These are phyloP conservation scores for Populus euphratica DNA, from an alignment of 345 rosid genomes.

Conservation along the genomic window DNA sequence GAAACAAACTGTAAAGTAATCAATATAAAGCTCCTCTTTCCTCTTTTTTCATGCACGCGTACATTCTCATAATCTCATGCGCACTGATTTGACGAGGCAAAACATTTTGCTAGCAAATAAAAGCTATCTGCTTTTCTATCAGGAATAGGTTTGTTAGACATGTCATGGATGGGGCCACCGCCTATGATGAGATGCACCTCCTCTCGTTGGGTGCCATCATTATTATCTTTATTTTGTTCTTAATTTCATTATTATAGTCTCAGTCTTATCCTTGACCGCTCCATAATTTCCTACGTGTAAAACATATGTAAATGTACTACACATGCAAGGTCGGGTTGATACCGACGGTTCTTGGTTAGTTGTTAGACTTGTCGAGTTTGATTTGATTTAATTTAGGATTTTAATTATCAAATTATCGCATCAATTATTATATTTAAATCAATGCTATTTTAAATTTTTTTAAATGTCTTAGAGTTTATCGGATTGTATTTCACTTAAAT, in stretches of 20 bases:
- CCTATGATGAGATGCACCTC: slow-evolving; percentile 27
- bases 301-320: background rate
- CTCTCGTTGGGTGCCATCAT: slow-evolving; percentile 17
- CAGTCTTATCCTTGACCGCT: background rate
- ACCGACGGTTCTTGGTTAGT: no score
- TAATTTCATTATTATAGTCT: background rate
- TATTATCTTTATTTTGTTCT: slow-evolving; percentile 14
- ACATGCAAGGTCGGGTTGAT: background rate
- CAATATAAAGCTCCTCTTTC: background rate
- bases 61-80: background rate
- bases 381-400: no score
- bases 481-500: no score
- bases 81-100: background rate
- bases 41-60: background rate
- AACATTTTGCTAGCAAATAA: background rate
- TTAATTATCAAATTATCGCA: no score
- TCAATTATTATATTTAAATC: no score
- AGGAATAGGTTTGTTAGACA: background rate
- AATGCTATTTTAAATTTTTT: no score
- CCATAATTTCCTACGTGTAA: background rate
- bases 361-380: no score
- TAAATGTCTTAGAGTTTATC: no score
- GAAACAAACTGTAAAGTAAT: no score
- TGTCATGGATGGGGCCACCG: slow-evolving; percentile 16
- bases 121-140: background rate